phyloP scores from a whole-genome alignment of 2,329 filamentous ascomycete species.

The Alternaria sp. region DNA sequence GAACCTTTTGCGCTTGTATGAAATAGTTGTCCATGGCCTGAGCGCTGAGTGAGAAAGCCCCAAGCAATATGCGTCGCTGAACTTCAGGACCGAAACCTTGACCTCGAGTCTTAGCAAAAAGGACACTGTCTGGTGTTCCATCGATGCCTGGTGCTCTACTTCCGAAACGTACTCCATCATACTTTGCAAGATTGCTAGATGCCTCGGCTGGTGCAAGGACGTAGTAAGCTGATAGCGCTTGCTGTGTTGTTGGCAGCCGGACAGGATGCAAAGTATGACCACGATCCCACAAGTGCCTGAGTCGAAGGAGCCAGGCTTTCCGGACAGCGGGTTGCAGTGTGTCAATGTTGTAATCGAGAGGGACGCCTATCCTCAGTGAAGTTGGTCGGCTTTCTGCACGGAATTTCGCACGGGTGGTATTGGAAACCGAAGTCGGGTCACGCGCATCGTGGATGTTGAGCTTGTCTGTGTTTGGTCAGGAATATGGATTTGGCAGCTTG shows the following conservation, averaged over 20 bases:
- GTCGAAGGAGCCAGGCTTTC: conserved; percentile 71
- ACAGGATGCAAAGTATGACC: conserved; percentile 79
- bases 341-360: conserved; percentile 83
- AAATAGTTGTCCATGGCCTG: conserved; percentile 97
- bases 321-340: conserved; percentile 78
- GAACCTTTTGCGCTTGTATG: conserved; percentile 87
- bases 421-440: conserved; percentile 77
- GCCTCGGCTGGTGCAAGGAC: conserved; percentile 94
- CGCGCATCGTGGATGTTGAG: conserved; percentile 69
- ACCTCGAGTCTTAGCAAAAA: conserved; percentile 77
- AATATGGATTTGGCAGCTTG: no score
- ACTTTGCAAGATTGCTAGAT: conserved; percentile 94
- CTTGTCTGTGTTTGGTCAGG: conserved; percentile 48
- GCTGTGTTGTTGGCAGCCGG: conserved; percentile 81
- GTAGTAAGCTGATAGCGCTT: conserved; percentile 93
- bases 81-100: conserved; percentile 84
- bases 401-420: conserved; percentile 61
- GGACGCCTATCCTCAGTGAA: conserved; percentile 63
- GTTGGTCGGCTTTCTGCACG: not conserved
- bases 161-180: conserved; percentile 95
- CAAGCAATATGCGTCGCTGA: conserved; percentile 83
- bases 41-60: conserved; percentile 88
- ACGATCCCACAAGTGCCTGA: conserved; percentile 66
- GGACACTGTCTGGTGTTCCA: conserved; percentile 59
- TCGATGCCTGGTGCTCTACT: conserved; percentile 64